phyloP scores from a whole-genome alignment of 768 basidiomycete genomes.

The Kwoniella sp. region DNA sequence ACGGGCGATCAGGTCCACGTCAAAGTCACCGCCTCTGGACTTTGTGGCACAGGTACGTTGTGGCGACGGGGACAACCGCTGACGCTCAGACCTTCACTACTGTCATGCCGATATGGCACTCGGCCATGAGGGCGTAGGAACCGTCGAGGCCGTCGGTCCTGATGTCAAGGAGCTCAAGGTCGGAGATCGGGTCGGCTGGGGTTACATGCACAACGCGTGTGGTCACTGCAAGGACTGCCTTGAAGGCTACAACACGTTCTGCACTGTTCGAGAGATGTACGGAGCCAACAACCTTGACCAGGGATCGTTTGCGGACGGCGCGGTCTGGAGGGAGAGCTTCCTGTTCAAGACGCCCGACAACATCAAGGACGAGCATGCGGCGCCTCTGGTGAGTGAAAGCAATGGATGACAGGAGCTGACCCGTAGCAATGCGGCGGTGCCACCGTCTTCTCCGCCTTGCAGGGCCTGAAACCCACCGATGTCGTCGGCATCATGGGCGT shows the following conservation, averaged over 20 bases:
- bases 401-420: no score
- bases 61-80: no score
- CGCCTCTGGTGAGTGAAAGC: not conserved
- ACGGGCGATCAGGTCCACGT: no score
- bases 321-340: slow-evolving; percentile 10
- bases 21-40: no score
- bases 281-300: slow-evolving; percentile 8
- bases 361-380: not conserved
- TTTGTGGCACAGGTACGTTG: no score
- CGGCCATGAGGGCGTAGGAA: no score
- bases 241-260: slow-evolving; percentile 10
- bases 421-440: slow-evolving; percentile 18
- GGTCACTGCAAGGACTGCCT: slow-evolving; percentile 11
- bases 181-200: slow-evolving; percentile 18
- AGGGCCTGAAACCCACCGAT: slow-evolving; percentile 20
- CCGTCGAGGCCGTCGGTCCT: no score
- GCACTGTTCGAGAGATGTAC: slow-evolving; percentile 4
- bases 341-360: slow-evolving; percentile 12
- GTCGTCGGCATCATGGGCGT: slow-evolving; percentile 38
- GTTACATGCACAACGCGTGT: slow-evolving; percentile 14
- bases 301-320: slow-evolving; percentile 8
- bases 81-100: no score
- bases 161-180: no score
- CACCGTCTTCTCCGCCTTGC: slow-evolving; percentile 31
- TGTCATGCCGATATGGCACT: no score